Evolutionary conservation across 2,329 filamentous ascomycete species (phyloP), one percentile per base, ranked within the genome.

Genomic region (Beauveria sp.): DNA sequence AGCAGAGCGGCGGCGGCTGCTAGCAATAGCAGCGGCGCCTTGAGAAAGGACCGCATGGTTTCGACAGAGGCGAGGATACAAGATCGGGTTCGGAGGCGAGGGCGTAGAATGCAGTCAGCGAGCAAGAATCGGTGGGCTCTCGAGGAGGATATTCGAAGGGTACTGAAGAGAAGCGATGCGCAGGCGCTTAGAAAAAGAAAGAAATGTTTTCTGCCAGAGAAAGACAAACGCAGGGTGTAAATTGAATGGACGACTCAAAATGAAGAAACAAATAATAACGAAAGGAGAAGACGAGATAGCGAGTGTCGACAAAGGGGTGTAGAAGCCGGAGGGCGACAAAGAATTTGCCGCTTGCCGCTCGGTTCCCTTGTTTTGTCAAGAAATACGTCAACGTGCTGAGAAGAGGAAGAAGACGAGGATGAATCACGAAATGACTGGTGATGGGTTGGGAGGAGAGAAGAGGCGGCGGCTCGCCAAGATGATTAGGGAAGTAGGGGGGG

Each of bases 1-100:
- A 74, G 66, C 60, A 79, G 63, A 46, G 75, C 70, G 64, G 77
- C 74, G 67, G 81, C 68, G 58, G 77, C 75, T 71, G 78, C 73
- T 67, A 82, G 69, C 61, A 79, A 68, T 66, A 78, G 71, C 61
- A 81, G 68, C 67, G 80, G 77, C 69, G 75, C 73, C 67, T 75
- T 70, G 54, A 75, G 69, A 62, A 76, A 74, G 67, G 76, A 78
- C 74, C 77, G 77, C 81, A 83, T 83, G 43, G 22, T 49, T 26
- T 43, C 18, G 47, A 24, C 24, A 12, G 20, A 26, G 14, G 45
- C 28, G 30, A n/a, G 26, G 16, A 14, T 30, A 40, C 12, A 8
- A 22, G 43, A 14, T 34, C 28, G n/a, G 45, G 7, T 38, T 26
- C 28, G 55, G 5, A 10, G 43, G 20, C 14, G 50, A n/a, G 30